Percentiles rank a stretch among this genome's conserved stretches.
Evolutionary conservation across 2,329 filamentous ascomycete genomes (phyloP).

Genomic region (Alternaria infectoria): DNA sequence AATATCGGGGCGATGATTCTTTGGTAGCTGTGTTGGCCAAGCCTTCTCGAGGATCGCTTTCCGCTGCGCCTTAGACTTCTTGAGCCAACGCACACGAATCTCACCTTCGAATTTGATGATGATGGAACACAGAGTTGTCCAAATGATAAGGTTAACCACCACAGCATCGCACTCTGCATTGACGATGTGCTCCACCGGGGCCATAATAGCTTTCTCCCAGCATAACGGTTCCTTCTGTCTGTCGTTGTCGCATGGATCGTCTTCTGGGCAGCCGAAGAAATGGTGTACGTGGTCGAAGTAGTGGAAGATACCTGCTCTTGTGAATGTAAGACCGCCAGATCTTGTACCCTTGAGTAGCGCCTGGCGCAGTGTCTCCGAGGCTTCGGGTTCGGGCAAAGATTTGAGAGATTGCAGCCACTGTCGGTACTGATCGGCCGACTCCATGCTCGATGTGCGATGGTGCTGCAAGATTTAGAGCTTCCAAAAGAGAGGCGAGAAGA

Average conservation of each 20-base stretch:
- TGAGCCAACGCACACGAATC: background rate
- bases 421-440: background rate
- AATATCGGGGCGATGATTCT: constrained; percentile 61
- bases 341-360: background rate
- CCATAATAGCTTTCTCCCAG: background rate
- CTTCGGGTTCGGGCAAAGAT: background rate
- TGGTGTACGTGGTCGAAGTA: background rate
- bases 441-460: background rate
- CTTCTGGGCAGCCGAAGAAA: background rate
- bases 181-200: background rate
- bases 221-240: constrained; percentile 51
- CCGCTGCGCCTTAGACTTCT: background rate
- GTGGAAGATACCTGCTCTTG: background rate
- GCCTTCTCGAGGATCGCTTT: background rate
- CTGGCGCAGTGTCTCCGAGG: background rate
- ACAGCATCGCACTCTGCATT: background rate
- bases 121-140: background rate
- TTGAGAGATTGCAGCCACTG: background rate
- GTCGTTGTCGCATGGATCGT: constrained; percentile 35
- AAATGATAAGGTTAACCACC: background rate
- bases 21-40: background rate
- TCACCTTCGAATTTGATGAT: background rate
- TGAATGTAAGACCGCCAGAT: background rate
- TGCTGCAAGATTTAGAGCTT: background rate
- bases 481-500: background rate